A percentile compares a stretch with the other conserved stretches of the same genome.
These are phyloP conservation scores for Cercospora sojina DNA, from an alignment of 2,329 filamentous ascomycete species.

Conservation along the genomic window DNA sequence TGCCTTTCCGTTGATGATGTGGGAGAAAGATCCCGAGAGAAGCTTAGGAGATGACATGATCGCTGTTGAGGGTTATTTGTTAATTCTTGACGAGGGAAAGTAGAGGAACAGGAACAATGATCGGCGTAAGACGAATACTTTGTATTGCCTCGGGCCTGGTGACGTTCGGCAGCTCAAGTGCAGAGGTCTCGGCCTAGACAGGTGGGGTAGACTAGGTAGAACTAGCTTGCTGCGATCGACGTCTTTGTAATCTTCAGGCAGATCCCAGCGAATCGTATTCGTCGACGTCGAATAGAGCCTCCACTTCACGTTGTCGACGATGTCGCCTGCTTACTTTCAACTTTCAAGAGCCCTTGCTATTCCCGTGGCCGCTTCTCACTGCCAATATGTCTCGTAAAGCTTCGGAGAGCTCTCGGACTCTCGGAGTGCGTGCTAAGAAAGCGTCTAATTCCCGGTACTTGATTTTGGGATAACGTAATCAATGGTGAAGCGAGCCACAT, in stretches of 20 bases:
- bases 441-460: not conserved
- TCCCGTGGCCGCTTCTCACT: not conserved
- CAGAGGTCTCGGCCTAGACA: not conserved
- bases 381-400: not conserved
- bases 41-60: conserved; percentile 23
- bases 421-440: not conserved
- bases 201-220: not conserved
- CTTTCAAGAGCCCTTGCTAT: not conserved
- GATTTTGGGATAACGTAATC: not conserved
- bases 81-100: not conserved
- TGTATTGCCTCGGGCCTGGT: not conserved
- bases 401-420: not conserved
- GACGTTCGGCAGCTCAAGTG: not conserved
- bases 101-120: not conserved
- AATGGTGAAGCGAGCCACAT: too few relatives aligned
- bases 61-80: not conserved
- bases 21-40: conserved; percentile 32
- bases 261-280: not conserved
- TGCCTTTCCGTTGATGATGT: conserved; percentile 41
- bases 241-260: not conserved
- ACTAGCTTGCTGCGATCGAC: not conserved
- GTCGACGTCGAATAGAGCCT: not conserved
- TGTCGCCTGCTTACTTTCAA: not conserved
- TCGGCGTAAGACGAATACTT: not conserved
- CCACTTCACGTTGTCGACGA: not conserved